phyloP scores from a whole-genome alignment of 176 grass and related monocot species.

The Triticum aestivum region DNA sequence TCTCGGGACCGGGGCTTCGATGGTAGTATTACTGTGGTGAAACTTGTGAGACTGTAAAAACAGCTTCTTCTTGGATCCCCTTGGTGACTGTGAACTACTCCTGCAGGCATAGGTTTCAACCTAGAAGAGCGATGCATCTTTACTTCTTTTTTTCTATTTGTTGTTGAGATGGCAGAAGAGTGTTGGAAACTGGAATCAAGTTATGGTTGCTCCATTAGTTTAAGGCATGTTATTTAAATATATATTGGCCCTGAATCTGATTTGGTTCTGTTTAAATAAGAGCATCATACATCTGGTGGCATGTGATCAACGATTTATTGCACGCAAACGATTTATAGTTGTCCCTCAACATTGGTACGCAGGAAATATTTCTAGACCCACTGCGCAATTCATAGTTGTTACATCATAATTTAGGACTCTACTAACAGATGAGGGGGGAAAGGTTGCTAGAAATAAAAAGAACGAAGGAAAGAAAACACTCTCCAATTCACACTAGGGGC shows the following conservation, averaged over 20 bases:
- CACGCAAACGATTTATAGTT: background rate
- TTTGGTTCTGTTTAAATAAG: constrained; percentile 40
- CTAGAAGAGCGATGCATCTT: constrained; percentile 8
- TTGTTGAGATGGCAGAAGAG: background rate
- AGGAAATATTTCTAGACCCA: too few relatives aligned
- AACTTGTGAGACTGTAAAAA: background rate
- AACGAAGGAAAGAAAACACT: too few relatives aligned
- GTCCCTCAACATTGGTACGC: background rate
- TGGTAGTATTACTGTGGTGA: background rate
- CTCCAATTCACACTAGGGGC: too few relatives aligned
- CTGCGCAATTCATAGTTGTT: background rate
- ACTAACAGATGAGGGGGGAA: background rate
- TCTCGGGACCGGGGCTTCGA: background rate
- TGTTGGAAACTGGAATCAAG: constrained; percentile 18
- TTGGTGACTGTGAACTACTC: background rate
- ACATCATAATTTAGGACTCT: background rate
- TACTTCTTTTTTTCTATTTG: background rate
- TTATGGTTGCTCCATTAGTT: constrained; percentile 11
- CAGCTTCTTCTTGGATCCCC: constrained; percentile 15
- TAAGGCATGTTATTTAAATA: constrained; percentile 4
- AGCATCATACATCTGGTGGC: constrained; percentile 22
- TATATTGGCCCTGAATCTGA: constrained; percentile 33
- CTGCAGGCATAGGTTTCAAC: constrained; percentile 8
- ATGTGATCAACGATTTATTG: constrained; percentile 44
- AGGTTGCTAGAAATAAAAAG: too few relatives aligned